Base-by-base conservation (phyloP, 2,329 filamentous ascomycete species). In the Sordariomycetes sp. region DNA sequence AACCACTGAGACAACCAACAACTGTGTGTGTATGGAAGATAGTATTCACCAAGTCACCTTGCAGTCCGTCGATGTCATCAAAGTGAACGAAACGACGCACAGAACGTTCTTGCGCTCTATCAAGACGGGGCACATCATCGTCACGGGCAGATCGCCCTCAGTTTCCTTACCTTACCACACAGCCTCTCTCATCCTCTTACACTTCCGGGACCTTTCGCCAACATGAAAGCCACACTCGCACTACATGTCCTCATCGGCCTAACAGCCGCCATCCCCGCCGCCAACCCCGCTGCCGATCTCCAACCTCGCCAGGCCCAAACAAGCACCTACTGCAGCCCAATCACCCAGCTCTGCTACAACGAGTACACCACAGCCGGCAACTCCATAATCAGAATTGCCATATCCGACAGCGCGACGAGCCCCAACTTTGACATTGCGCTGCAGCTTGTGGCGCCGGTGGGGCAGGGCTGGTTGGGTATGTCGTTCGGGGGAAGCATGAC, bases 401-500 rank as follows among this genome's bases (percentile, higher is more conserved):
- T 62, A 17, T 60, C 62, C 2, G 52, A 53, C 10, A 58, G 55
- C 39, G 28, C 59, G 7, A 51, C 52, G 15, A 53, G n/a, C 10
- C 17, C 48, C 3, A 54, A 53, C 5, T 64, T 60, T 42, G 62
- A 63, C 48, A 58, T 62, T 45, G 63, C 60, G 34, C 51, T 64
- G 2, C 62, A 63, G 56, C 58, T 63, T n/a, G 54, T 61, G 10
- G 62, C 61, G 0, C 57, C 58, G 8, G 54, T 22, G 12, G 56
- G 57, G 2, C 59, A 61, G 13, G 62, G 60, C 24, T 64, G 62
- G 62, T 58, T 59, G 3, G 62, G 61, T 3, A 54, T 64, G 5
- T 59, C 62, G 10, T 64, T 62, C 61, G 62, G 61, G 12, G 62
- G 62, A 10, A 55, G 52, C 24, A 64, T 64, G 62, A 52, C 55